Base-by-base conservation (phyloP, 495 filamentous ascomycete genomes). In the Penicillium angulare region DNA sequence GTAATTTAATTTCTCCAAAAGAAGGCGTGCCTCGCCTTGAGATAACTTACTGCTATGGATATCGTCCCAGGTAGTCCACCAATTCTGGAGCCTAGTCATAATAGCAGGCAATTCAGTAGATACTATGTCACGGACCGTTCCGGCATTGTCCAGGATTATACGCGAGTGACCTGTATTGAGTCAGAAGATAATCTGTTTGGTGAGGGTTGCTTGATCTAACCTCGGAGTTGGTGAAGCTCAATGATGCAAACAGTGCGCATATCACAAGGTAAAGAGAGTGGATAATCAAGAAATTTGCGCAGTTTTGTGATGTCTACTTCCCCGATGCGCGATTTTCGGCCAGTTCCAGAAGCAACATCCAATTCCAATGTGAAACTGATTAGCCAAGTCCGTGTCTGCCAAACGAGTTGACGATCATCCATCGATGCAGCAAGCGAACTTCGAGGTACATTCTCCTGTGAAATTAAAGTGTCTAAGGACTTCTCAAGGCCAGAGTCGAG, bases 1-100 rank as follows among this genome's bases (percentile, higher is more conserved):
- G 43, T 49, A 9, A 22, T 18, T 10, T 3, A 41, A 38, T 31
- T 7, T 46, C 23, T 13, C 43, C 20, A 15, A 20, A 13, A 49
- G n/a, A n/a, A n/a, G n/a, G n/a, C 43, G 1, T 44, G 21, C 15
- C 21, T 16, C 12, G n/a, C 7, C 15, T 36, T 9, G 26, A 44
- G 13, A 39, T 3, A 17, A 27, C 71, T 53, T 47, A 73, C 71
- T 69, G 10, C 64, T 60, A 44, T 74, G 71, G n/a, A 73, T 67
- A n/a, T 71, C 63, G 42, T 74, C 71, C 71, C 71, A 74, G 16
- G 60, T 65, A 1, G 61, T 63, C 67, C 68, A 73, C 71, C 71
- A 74, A 15, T 55, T 65, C 23, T 70, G 64, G 7, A 74, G 48
- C 36, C 66, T 63, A 18, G 54, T 39, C 66, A 74, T 69, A 3